These are phyloP conservation scores for Helichrysum umbraculigerum DNA, from an alignment of 129 eudicot genomes.

Conservation along the genomic window DNA sequence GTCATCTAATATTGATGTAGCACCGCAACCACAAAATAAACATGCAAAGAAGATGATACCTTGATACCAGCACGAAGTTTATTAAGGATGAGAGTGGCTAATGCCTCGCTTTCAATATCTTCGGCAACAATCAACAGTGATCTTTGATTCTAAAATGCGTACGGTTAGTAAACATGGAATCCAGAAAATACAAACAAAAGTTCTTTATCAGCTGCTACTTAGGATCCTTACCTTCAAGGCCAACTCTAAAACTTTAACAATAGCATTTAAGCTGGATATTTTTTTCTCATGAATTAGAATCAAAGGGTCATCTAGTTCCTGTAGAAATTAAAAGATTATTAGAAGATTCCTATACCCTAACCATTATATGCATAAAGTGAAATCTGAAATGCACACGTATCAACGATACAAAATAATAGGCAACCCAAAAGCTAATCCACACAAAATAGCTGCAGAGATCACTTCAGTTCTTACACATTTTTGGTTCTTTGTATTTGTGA, in stretches of 20 bases:
- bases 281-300: conserved; percentile 74
- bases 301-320: conserved; percentile 79
- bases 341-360: background rate
- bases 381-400: background rate
- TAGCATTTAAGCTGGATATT: conserved; percentile 50
- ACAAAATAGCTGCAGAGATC: background rate
- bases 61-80: conserved; percentile 78
- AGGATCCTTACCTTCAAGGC: conserved; percentile 55
- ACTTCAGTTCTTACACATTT: conserved; percentile 50
- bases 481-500: conserved; percentile 56
- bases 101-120: conserved; percentile 77
- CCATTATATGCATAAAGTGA: background rate
- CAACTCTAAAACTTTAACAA: conserved; percentile 73
- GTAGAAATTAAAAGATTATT: conserved; percentile 12
- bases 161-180: background rate
- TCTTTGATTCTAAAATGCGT: conserved; percentile 52
- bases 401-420: background rate
- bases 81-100: conserved; percentile 71
- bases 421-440: background rate
- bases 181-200: background rate
- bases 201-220: background rate
- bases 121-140: conserved; percentile 73
- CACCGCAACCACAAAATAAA: background rate
- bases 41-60: conserved; percentile 23
- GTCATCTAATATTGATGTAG: background rate